Evolutionary conservation across 176 grass and related monocot genomes (phyloP), one percentile per base, ranked within the genome.

Genomic region (Rhynchospora breviuscula): DNA sequence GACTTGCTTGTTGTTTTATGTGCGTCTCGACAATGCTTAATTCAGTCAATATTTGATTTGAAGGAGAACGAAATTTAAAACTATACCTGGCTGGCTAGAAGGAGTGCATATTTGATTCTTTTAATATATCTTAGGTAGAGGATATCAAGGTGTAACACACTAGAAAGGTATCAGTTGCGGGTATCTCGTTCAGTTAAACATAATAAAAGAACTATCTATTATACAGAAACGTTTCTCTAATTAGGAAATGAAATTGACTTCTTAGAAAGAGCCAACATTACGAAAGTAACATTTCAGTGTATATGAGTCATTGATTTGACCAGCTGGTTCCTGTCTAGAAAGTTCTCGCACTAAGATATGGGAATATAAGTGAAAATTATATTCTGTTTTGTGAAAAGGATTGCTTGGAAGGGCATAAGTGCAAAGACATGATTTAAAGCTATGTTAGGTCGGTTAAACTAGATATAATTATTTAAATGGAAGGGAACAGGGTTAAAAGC

Each of bases 391-490:
- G 33, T 35, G 33, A 35, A 35, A 35, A 35, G 33, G 33, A 35
- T 35, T 35, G 33, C 33, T 78, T 14, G 10, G 45, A 29, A 78
- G 25, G 18, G 18, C 4, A 79, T 15, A 35, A 35, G 25, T 18
- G 6, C 12, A 57, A 58, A 19, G 18, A 60, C 5, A 40, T 40
- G 35, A 40, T 23, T n/a, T 43, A 79, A 60, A 35, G 4, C 10
- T n/a, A 79, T 21, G 25, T 59, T 79, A 40, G 49, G 56, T 79
- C 14, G 12, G 10, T 21, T 80, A 80, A 61, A 61, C 10, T 45
- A 80, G 22, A 80, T 13, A 45, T 60, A 40, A 40, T 40, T 46
- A 54, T 80, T 80, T 43, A 80, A 62, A 80, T 10, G 31, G 56
- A 80, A 22, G 45, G 43, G 18, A 48, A 23, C 44, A 49, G 47